Base-by-base conservation (phyloP, 2,329 filamentous ascomycete species). In the Pestalotiopsis sp. region DNA sequence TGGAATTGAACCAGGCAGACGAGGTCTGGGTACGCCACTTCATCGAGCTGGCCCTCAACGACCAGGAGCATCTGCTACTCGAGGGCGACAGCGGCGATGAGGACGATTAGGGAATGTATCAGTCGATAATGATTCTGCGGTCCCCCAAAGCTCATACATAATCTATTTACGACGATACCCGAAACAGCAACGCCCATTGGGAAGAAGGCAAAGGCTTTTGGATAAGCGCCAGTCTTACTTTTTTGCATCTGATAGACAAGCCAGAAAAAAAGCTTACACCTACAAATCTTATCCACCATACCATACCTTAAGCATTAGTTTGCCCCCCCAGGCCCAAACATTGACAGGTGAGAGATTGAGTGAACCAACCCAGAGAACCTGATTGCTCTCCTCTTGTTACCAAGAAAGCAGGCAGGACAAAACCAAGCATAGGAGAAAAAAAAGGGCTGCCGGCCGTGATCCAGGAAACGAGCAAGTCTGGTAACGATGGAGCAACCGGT, bases 11-110 rank as follows among this genome's bases (percentile, higher is more conserved):
- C 71, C 79, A 81, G n/a, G 78, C 75, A 23, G 82, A 87, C 68
- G 81, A 81, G 70, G 85, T 83, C 41, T 89, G 86, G 86, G 79
- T 89, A 59, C 81, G 85, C 62, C 82, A 83, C 66, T 88, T 89
- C 74, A 85, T 89, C 63, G 83, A 83, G 75, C 81, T 87, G 72
- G 86, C 86, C 3, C 79, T 88, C 66, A 79, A 84, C 41, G 86
- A 89, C 72, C 79, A 84, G 70, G 86, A 89, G 75, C 83, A 87
- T 73, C 31, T 62, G 20, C 73, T 80, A 17, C 69, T 82, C 36
- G 80, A 83, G 65, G 78, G 81, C 66, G 83, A 84, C 63, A 83
- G 80, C 56, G 84, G 83, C 65, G 75, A 78, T 70, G 75, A 78
- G n/a, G 66, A 68, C 36, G 65, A 41, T 66, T 66, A 60, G 27